Evolutionary conservation across 169 alveolate species (phyloP).

Genomic region (Eimeria sp.): DNA sequence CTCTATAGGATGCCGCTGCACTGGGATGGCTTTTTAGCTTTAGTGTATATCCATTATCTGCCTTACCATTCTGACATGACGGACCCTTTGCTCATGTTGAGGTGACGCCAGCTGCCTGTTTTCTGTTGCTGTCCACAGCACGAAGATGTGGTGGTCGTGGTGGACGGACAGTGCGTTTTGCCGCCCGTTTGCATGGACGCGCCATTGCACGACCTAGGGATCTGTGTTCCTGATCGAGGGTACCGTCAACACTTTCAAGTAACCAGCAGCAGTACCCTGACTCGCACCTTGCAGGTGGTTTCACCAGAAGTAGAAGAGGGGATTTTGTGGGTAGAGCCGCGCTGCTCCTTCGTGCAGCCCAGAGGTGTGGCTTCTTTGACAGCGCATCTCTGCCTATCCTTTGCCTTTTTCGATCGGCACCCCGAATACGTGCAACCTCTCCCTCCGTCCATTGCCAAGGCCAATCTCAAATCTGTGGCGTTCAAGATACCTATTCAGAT

Average conservation of each 20-base stretch:
- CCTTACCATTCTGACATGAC: neutral
- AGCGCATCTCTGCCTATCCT: constrained; percentile 36
- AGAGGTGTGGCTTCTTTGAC: constrained; percentile 39
- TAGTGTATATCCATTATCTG: neutral
- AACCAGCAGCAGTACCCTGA: constrained; percentile 23
- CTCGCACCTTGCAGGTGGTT: constrained; percentile 69
- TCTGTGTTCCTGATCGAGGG: constrained; percentile 44
- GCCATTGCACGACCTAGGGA: constrained; percentile 68
- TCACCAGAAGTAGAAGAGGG: constrained; percentile 67
- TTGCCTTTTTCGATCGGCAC: constrained; percentile 61
- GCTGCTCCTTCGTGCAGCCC: constrained; percentile 60
- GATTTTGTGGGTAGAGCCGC: constrained; percentile 77
- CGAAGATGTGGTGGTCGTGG: constrained; percentile 61
- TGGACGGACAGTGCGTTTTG: constrained; percentile 69
- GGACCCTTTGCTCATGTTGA: neutral
- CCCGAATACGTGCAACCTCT: constrained; percentile 75
- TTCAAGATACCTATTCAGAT: constrained; percentile 67
- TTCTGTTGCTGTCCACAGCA: constrained; percentile 30
- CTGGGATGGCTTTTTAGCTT: neutral
- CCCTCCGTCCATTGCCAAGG: constrained; percentile 29
- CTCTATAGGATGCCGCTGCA: neutral
- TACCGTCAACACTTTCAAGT: constrained; percentile 59
- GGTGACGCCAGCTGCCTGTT: neutral
- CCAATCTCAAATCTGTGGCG: constrained; percentile 60
- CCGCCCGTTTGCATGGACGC: constrained; percentile 74